Percentiles rank a stretch among this genome's conserved stretches.
These are phyloP conservation scores for sweet orange (Citrus sinensis) DNA, from an alignment of 345 rosid species.

Conservation along the genomic window DVS_A1.0 CM039163.1:37955501-37956000, in stretches of 20 bases:
- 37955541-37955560: background rate
- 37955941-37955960: background rate
- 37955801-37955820: conserved; percentile 19
- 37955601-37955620: conserved; percentile 69
- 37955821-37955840: conserved; percentile 5
- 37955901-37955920: background rate
- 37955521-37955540: background rate
- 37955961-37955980: background rate
- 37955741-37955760: conserved; percentile 15
- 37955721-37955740: conserved; percentile 15
- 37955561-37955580: background rate
- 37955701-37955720: conserved; percentile 23
- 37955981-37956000: no score
- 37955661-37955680: conserved; percentile 33
- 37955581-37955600: conserved; percentile 7
- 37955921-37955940: background rate
- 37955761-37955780: conserved; percentile 10
- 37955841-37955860: conserved; percentile 22
- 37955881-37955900: background rate
- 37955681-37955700: conserved; percentile 34
- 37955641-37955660: conserved; percentile 39
- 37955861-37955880: background rate
- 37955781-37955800: conserved; percentile 26
- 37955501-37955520: background rate
- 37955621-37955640: conserved; percentile 46